A percentile compares a stretch with the other conserved stretches of the same genome.
These are phyloP conservation scores for Talaromyces sp. DNA, from an alignment of 2,329 filamentous ascomycete species.

Conservation along the genomic window DNA sequence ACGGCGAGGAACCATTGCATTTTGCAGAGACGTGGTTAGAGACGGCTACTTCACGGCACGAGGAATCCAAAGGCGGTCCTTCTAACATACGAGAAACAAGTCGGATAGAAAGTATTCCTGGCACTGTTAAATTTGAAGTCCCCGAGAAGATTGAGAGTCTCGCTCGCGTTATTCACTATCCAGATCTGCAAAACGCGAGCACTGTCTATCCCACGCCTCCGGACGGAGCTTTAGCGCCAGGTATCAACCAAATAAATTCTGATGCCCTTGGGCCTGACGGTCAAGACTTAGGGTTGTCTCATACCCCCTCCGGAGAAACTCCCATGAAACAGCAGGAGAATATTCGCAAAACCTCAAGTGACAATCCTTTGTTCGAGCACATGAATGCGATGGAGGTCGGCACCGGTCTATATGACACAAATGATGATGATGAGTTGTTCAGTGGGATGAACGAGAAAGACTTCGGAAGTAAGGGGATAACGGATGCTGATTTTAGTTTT, in stretches of 20 bases:
- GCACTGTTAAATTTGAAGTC: conserved; percentile 26
- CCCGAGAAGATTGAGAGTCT: conserved; percentile 37
- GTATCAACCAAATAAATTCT: conserved; percentile 27
- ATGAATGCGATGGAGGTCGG: conserved; percentile 31
- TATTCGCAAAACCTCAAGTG: conserved; percentile 13
- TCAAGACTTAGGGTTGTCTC: conserved; percentile 23
- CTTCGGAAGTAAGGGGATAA: conserved; percentile 55
- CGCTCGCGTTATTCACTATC: conserved; percentile 37
- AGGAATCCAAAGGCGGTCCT: conserved; percentile 18
- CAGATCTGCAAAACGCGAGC: conserved; percentile 40
- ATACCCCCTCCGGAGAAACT: conserved; percentile 18
- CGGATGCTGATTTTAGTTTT: conserved; percentile 63
- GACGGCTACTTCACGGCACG: conserved; percentile 26
- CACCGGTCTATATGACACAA: conserved; percentile 41
- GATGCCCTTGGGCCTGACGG: conserved; percentile 32
- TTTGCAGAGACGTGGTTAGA: conserved; percentile 43
- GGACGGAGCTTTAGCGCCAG: conserved; percentile 42
- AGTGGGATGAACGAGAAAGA: conserved; percentile 54
- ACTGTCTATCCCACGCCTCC: conserved; percentile 55
- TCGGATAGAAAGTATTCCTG: conserved; percentile 24
- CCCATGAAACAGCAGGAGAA: conserved; percentile 20
- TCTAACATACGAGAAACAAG: conserved; percentile 22
- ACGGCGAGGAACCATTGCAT: conserved; percentile 38
- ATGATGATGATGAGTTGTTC: conserved; percentile 55
- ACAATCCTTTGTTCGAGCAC: conserved; percentile 21